A percentile compares a stretch with the other conserved stretches of the same genome.
Conservation (phyloP, 176 grass and related monocot genomes). For the Pharus latifolius region DNA sequence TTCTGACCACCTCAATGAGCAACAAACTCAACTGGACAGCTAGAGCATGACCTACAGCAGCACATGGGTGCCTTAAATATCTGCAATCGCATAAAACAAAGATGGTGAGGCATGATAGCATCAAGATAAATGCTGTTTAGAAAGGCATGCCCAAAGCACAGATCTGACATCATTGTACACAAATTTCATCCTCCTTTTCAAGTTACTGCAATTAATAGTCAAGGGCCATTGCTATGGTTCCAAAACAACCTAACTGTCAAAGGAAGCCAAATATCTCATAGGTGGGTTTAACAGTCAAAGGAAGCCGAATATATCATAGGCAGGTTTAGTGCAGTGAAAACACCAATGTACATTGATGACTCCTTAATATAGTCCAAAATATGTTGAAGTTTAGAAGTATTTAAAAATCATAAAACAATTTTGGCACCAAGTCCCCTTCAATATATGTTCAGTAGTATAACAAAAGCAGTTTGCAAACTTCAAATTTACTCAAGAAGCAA, state of each 20-base stretch:
- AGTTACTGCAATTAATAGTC: background rate
- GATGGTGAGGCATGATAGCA: background rate
- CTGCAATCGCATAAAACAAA: slow-evolving; percentile 4
- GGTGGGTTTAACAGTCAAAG: too few relatives aligned
- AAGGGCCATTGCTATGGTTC: background rate
- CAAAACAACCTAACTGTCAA: background rate
- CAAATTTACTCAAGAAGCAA: background rate
- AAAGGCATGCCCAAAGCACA: background rate
- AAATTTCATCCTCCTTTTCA: background rate
- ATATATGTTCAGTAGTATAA: background rate
- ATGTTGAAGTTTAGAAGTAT: background rate
- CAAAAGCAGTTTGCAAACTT: background rate
- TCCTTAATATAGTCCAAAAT: background rate
- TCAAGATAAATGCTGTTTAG: slow-evolving; percentile 4
- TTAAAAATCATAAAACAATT: background rate
- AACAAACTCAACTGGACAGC: background rate
- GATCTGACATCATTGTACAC: background rate
- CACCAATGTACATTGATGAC: background rate
- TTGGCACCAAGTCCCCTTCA: background rate
- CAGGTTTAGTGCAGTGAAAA: background rate
- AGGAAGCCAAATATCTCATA: background rate
- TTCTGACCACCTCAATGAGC: slow-evolving; percentile 9
- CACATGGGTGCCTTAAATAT: slow-evolving; percentile 22
- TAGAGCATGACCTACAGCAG: background rate
- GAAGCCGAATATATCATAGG: too few relatives aligned